Evolutionary conservation across 192 early-diverging fungal species (phyloP).

Genomic region (Paraglomus brasilianum): DNA sequence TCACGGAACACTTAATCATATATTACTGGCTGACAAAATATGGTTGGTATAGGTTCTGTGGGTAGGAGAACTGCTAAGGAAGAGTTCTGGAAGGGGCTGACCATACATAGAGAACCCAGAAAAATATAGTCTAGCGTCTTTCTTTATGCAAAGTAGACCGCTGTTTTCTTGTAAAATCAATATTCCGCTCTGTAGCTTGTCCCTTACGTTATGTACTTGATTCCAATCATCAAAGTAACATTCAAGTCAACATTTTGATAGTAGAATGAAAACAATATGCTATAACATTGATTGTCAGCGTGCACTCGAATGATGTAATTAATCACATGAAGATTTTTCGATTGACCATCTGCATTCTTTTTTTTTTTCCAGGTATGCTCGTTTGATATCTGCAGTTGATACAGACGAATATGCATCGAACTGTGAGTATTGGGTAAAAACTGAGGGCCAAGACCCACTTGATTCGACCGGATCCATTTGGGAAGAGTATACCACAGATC

Average conservation of each 20-base stretch:
- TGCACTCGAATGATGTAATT: no score
- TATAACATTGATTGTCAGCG: no score
- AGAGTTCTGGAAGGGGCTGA: no score
- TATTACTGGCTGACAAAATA: slow-evolving; percentile 23
- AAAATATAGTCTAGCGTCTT: neutral
- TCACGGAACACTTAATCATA: slow-evolving; percentile 38
- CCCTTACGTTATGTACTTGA: no score
- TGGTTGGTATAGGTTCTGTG: slow-evolving; percentile 15
- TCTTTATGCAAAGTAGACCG: neutral
- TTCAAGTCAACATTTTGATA: no score
- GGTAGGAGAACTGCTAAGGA: no score
- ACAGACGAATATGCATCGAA: neutral
- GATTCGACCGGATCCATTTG: neutral
- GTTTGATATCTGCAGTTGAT: neutral
- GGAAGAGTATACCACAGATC: neutral
- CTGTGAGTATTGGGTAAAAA: neutral
- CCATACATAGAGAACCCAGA: no score
- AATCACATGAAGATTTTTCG: no score
- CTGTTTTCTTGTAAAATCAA: neutral
- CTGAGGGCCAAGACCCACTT: neutral
- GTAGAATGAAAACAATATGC: no score
- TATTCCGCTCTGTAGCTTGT: neutral
- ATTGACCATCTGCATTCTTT: no score
- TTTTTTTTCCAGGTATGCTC: neutral
- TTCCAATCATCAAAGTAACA: no score